These are phyloP conservation scores for Emergomyces orientalis DNA, from an alignment of 2,329 filamentous ascomycete species.

Conservation along the genomic window DNA sequence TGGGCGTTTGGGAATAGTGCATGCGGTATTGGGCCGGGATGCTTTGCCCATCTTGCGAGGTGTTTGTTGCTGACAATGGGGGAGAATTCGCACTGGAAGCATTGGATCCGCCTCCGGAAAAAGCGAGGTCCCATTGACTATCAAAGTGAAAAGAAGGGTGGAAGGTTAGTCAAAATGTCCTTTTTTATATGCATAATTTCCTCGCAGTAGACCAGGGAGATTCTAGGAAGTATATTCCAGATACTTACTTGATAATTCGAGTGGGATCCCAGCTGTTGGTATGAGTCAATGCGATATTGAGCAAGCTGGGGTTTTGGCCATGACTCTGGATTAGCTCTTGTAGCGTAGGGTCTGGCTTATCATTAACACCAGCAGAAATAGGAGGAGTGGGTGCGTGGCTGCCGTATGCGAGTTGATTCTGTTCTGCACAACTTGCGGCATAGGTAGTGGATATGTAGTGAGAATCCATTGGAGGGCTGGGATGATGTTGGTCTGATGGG, in stretches of 20 bases:
- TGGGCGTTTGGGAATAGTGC: conserved; percentile 6
- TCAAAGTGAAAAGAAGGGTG: background rate
- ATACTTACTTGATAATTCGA: conserved; percentile 77
- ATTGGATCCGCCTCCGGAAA: conserved; percentile 57
- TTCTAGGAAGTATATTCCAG: background rate
- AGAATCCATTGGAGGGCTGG: conserved; percentile 51
- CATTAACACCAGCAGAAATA: conserved; percentile 61
- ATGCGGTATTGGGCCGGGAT: background rate
- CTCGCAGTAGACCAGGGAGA: too few relatives aligned
- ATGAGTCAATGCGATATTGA: conserved; percentile 50
- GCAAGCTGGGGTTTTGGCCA: conserved; percentile 39
- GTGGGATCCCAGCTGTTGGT: conserved; percentile 76
- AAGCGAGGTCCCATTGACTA: conserved; percentile 93
- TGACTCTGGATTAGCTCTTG: conserved; percentile 33
- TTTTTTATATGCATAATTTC: background rate
- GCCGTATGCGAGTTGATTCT: background rate
- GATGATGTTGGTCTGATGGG: conserved; percentile 54
- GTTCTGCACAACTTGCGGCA: background rate
- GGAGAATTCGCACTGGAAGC: conserved; percentile 33
- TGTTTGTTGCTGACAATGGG: conserved; percentile 30
- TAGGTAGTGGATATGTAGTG: conserved; percentile 33
- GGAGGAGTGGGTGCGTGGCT: conserved; percentile 64
- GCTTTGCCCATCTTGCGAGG: conserved; percentile 22
- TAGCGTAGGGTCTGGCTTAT: conserved; percentile 69
- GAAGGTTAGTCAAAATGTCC: background rate